Conservation (phyloP, 495 filamentous ascomycete genomes). For the Cairneyella variabilis region DNA sequence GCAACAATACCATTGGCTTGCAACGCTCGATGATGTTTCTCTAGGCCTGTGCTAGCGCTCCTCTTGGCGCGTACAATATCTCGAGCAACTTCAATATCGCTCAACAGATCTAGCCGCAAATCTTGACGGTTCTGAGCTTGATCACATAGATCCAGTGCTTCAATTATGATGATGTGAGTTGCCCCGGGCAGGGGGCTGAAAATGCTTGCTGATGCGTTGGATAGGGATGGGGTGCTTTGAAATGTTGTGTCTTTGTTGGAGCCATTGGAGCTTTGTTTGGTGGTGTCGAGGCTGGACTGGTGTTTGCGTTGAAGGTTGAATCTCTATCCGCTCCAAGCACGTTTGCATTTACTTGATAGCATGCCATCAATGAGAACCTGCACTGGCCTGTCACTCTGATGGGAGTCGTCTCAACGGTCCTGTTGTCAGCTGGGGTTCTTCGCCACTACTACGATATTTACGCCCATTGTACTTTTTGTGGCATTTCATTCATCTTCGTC, state of each 20-base stretch:
- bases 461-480: constrained; percentile 52
- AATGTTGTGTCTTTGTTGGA: constrained; percentile 39
- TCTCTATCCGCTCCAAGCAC: too few relatives aligned
- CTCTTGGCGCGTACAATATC: constrained; percentile 64
- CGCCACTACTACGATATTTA: constrained; percentile 57
- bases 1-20: constrained; percentile 55
- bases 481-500: constrained; percentile 64
- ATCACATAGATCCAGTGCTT: constrained; percentile 62
- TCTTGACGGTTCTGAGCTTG: constrained; percentile 57
- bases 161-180: constrained; percentile 51
- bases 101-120: constrained; percentile 56
- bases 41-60: constrained; percentile 61
- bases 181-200: background rate
- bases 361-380: constrained; percentile 21
- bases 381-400: constrained; percentile 55
- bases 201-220: background rate
- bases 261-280: constrained; percentile 41
- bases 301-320: constrained; percentile 47
- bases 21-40: constrained; percentile 64
- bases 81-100: constrained; percentile 57
- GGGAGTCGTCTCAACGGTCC: constrained; percentile 53
- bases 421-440: constrained; percentile 49
- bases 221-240: constrained; percentile 41
- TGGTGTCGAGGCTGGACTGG: constrained; percentile 45
- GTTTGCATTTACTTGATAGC: too few relatives aligned